These are phyloP conservation scores for Diutina scorzettiae DNA, from an alignment of 1,139 yeast genomes.

Conservation along the genomic window DNA sequence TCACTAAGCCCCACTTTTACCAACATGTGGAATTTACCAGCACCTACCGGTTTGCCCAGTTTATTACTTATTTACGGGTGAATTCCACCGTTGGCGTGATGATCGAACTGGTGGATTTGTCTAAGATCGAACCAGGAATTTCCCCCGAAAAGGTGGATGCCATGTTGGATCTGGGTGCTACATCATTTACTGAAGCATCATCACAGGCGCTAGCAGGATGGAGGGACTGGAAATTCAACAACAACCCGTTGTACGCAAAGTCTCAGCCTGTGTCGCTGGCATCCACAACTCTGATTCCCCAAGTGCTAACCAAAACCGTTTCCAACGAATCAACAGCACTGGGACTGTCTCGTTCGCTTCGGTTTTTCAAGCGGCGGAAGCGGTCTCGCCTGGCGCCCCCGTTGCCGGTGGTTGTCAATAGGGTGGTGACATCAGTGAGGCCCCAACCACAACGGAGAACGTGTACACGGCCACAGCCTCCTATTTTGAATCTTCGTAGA, in stretches of 20 bases:
- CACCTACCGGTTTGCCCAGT: constrained; percentile 68
- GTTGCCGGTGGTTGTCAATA: neutral
- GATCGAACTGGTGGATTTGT: constrained; percentile 47
- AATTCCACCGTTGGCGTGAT: constrained; percentile 42
- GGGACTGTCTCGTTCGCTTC: neutral
- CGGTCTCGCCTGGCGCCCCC: constrained; percentile 4
- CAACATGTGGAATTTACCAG: constrained; percentile 44
- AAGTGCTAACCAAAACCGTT: constrained; percentile 10
- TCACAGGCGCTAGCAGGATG: constrained; percentile 48
- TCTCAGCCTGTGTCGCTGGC: constrained; percentile 10
- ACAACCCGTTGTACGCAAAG: constrained; percentile 49
- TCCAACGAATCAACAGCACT: neutral
- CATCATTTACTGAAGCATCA: constrained; percentile 10
- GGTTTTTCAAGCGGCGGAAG: constrained; percentile 3
- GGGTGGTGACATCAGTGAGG: neutral
- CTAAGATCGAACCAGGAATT: constrained; percentile 32
- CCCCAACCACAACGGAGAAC: neutral
- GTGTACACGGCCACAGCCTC: neutral
- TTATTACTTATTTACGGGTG: constrained; percentile 49
- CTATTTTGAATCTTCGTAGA: neutral
- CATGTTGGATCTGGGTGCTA: constrained; percentile 3
- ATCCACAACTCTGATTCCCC: neutral
- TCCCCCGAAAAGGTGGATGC: neutral
- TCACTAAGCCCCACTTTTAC: constrained; percentile 47
- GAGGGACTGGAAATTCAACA: constrained; percentile 79